Conservation (phyloP, 2,329 filamentous ascomycete species). For the Calonectria naviculata region DNA sequence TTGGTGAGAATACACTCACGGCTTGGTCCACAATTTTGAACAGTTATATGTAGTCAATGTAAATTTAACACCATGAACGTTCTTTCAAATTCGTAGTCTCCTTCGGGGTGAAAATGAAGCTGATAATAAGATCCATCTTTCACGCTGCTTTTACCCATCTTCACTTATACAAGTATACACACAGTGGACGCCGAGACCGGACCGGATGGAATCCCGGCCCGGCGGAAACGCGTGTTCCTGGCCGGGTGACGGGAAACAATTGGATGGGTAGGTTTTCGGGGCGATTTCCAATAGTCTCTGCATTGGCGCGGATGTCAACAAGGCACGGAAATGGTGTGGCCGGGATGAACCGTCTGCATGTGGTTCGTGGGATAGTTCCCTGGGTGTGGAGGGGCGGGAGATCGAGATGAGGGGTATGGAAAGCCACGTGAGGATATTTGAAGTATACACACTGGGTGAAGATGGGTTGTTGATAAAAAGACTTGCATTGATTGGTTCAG, state of each 20-base stretch:
- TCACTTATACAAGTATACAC: neutral
- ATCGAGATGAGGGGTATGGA: neutral
- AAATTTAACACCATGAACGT: neutral
- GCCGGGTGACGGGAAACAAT: neutral
- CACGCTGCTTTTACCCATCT: neutral
- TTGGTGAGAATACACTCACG: too few species aligned
- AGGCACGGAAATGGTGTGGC: constrained; percentile 8
- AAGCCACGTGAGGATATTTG: constrained; percentile 15
- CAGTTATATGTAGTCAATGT: neutral
- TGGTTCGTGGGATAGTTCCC: constrained; percentile 9
- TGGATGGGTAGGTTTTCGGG: neutral
- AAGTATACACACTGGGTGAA: neutral
- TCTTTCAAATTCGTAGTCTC: neutral
- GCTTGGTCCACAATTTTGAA: too few species aligned
- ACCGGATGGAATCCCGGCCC: neutral
- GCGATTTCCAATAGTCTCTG: neutral
- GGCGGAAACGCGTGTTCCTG: neutral
- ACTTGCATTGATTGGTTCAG: neutral
- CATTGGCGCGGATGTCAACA: neutral
- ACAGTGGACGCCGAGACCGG: neutral
- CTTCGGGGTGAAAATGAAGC: too few species aligned
- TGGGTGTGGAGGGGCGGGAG: constrained; percentile 10
- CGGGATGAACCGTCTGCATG: constrained; percentile 2
- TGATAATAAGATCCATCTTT: neutral
- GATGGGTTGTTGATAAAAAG: neutral